Base-by-base conservation (phyloP, 495 filamentous ascomycete genomes). In the Aspergillus leporis region DNA sequence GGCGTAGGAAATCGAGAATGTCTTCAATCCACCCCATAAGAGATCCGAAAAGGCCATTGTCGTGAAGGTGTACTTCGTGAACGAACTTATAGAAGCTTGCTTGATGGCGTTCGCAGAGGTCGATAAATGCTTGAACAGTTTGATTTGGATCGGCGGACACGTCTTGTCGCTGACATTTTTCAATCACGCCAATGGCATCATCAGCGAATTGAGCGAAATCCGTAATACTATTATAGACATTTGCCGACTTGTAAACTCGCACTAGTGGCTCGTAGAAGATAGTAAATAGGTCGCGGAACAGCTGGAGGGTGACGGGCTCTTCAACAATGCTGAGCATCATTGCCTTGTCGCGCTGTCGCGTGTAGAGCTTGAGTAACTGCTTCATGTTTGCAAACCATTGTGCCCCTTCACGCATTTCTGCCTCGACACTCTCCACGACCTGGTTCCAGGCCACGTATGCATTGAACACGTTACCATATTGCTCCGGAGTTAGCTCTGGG, bases 261-360 rank as follows among this genome's bases (percentile, higher is more conserved):
- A 98, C 88, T 10, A 98, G 84, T 0, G 94, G 94, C 69, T 98
- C 94, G 73, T 98, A 98, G 79, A 98, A 98, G 67, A 98, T 97
- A 19, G 92, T 95, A 74, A 98, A 98, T 47, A 98, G 85, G 63
- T 98, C 95, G 41, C 92, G 86, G 81, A 98, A 94, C 45, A 98
- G 80, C 66, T 94, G 89, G 23, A 98, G 81, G 7, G 94, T 97
- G 19, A 90, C 90, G 0, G 94, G 91, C 74, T 98, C 94, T 76
- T 97, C 91, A 54, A 98, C 93, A 61, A 97, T 90, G 60, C 85
- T 86, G 46, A 97, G 78, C 94, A 98, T 98, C 91, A 96, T 96
- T 13, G 85, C 79, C 84, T 98, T 98, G 73, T 98, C 94, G 53
- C 95, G 81, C 66, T 96, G 92, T 9, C 94, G 82, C 12, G 90